Base-by-base conservation (phyloP, 306 rosid genomes). In the Adenanthera pavonina region DNA sequence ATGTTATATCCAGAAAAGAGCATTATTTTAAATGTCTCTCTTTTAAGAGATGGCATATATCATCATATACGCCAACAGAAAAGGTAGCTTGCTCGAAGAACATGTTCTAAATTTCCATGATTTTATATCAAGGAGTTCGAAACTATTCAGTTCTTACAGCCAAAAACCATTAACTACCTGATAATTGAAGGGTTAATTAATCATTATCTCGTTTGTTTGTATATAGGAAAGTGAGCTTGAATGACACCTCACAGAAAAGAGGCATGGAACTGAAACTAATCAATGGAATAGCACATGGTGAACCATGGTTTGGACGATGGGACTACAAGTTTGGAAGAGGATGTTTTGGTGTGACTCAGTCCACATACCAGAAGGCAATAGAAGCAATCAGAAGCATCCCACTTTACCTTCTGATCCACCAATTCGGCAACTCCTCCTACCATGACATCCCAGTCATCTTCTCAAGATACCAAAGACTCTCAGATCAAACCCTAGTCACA, bases 241-340 rank as follows among this genome's bases (percentile, higher is more conserved):
- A 78, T n/a, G 97, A 93, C 51, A 56, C 74, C 36, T 81, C 99
- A 68, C 85, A 87, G 35, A 93, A 91, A 85, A 82, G 72, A 52
- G 95, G 95, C 38, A 95, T 93, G 97, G 97, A 95, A 5, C 54
- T 93, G 9, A 87, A 94, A 68, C 91, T 93, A 25, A 80, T 90
- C 64, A 91, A 93, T 41, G 95, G 94, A 77, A 72, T 93, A 40
- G 93, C 95, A 38, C 86, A 91, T 15, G 78, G 84, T 3, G 89
- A 90, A 34, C 72, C 99, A 35, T 93, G 97, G 99, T 95, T 95
- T 8, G 86, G 97, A 56, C 85, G 89, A 2, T 95, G 97, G 99
- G 97, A 94, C 19, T 95, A 95, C 89, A 89, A 87, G 72, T 92
- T 91, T 38, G 87, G 88, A 11, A 84, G 94, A 44, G 97, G 97